phyloP scores from a whole-genome alignment of 2,329 filamentous ascomycete species.

The Zymoseptoria ardabiliae region DNA sequence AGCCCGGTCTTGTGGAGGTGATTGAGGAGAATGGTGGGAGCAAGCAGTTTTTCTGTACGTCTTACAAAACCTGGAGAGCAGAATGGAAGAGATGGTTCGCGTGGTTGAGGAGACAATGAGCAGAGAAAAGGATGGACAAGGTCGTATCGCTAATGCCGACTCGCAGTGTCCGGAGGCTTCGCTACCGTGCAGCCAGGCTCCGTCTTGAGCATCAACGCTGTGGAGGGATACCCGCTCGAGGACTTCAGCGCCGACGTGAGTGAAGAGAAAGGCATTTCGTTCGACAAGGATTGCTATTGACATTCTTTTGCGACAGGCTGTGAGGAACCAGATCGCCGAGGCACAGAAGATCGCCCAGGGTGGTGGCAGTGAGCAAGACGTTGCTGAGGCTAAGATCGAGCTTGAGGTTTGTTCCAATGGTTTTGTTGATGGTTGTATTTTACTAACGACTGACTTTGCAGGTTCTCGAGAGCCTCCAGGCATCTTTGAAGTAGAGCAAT shows the following conservation, averaged over 20 bases:
- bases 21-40: constrained; percentile 80
- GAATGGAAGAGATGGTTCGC: neutral
- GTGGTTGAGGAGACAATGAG: neutral
- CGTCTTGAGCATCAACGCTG: constrained; percentile 92
- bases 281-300: neutral
- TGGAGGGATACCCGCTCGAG: constrained; percentile 89
- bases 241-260: constrained; percentile 81
- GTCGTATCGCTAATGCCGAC: constrained; percentile 5
- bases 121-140: neutral
- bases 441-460: constrained; percentile 30
- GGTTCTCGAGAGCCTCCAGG: constrained; percentile 79
- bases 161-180: constrained; percentile 85
- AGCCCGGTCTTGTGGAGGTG: constrained; percentile 90
- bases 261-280: constrained; percentile 10
- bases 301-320: constrained; percentile 45
- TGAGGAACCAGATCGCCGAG: constrained; percentile 84
- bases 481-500: constrained; percentile 64
- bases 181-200: constrained; percentile 95
- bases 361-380: constrained; percentile 88
- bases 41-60: constrained; percentile 99
- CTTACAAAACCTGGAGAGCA: neutral
- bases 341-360: constrained; percentile 91
- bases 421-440: constrained; percentile 18
- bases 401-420: constrained; percentile 65
- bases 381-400: constrained; percentile 98